Percentiles rank a stretch among this genome's conserved stretches.
Conservation (phyloP, 345 rosid species). For the Eucalyptus tenuipes region DNA sequence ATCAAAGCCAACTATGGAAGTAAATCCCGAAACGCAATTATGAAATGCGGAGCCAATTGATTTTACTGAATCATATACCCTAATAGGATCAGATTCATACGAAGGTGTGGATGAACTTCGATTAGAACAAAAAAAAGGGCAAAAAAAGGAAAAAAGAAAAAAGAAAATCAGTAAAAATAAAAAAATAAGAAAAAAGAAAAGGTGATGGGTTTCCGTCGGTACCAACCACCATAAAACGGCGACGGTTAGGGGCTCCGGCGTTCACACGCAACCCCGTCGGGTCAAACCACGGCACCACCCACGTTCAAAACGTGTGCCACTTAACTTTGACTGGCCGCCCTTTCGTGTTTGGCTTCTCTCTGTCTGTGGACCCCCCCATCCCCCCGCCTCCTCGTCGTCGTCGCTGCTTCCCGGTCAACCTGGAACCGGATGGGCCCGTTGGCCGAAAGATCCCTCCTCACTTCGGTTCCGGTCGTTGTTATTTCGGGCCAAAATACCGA, state of each 20-base stretch:
- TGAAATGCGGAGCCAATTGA: not conserved
- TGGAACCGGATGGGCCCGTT: not conserved
- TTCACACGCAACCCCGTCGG: not conserved
- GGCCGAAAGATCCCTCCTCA: not conserved
- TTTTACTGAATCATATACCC: not conserved
- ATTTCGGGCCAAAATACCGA: not conserved
- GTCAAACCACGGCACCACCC: not conserved
- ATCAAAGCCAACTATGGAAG: not conserved
- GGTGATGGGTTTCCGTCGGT: not conserved
- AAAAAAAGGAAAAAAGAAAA: not conserved
- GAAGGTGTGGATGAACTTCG: not conserved
- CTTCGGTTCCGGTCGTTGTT: not conserved
- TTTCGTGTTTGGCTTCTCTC: not conserved
- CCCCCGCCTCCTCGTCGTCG: too few relatives aligned
- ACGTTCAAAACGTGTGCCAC: not conserved
- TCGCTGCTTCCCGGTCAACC: not conserved
- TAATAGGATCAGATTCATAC: not conserved
- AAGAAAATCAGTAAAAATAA: not conserved
- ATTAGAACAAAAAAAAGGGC: not conserved
- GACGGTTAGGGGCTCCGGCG: not conserved
- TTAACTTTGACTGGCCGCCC: not conserved
- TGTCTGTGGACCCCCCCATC: not conserved
- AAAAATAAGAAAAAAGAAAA: not conserved
- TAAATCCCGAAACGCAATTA: not conserved
- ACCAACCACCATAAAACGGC: not conserved